A percentile compares a stretch with the other conserved stretches of the same genome.
These are phyloP conservation scores for Yamadazyma akitaensis DNA, from an alignment of 805 yeast genomes.

Conservation along the genomic window DNA sequence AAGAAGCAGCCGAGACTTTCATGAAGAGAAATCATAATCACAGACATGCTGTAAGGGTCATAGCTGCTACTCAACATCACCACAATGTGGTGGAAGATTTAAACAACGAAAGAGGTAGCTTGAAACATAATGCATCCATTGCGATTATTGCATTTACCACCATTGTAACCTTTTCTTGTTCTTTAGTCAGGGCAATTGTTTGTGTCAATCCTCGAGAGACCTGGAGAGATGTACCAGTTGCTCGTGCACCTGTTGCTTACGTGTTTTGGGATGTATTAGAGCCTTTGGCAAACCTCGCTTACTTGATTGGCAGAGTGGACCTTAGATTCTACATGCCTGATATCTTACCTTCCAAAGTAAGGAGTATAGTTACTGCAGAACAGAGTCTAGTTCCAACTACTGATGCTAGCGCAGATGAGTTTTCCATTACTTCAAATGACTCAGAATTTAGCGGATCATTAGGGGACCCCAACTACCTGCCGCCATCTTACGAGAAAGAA, in stretches of 20 bases:
- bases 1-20: conserved; percentile 45
- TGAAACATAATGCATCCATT: conserved; percentile 54
- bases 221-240: conserved; percentile 18
- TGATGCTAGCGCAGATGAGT: no score
- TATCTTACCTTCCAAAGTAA: conserved; percentile 38
- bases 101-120: conserved; percentile 37
- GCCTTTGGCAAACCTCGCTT: conserved; percentile 51
- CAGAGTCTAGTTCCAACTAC: conserved; percentile 27
- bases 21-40: conserved; percentile 48
- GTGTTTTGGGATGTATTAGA: conserved; percentile 69
- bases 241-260: conserved; percentile 59
- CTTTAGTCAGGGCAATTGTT: conserved; percentile 42
- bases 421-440: no score
- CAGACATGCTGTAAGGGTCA: conserved; percentile 54
- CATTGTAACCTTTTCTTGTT: conserved; percentile 46
- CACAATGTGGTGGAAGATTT: conserved; percentile 37
- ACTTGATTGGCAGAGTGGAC: conserved; percentile 67
- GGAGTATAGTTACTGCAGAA: conserved; percentile 41
- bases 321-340: conserved; percentile 83
- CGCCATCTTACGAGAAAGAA: no score
- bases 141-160: conserved; percentile 47
- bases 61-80: conserved; percentile 53
- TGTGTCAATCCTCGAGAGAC: conserved; percentile 20
- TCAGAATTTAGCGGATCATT: no score
- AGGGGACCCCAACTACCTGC: no score